phyloP scores from a whole-genome alignment of 2,329 filamentous ascomycete species.

The Drechmeria coniospora region DNA sequence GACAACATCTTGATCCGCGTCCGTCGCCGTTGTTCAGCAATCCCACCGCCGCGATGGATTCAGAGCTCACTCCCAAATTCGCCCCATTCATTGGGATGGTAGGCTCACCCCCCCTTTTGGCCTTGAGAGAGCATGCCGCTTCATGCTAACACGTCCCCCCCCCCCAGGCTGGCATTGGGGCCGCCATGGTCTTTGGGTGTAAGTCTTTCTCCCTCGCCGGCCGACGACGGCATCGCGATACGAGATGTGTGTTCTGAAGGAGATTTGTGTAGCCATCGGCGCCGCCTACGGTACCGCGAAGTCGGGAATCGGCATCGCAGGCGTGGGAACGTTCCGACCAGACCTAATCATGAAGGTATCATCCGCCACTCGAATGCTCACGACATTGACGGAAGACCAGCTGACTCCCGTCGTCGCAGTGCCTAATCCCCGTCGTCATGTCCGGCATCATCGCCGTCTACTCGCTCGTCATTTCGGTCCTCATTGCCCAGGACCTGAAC shows the following conservation, averaged over 20 bases:
- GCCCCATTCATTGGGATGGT: constrained; percentile 84
- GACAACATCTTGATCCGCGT: neutral
- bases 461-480: constrained; percentile 86
- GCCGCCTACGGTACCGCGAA: constrained; percentile 81
- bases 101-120: constrained; percentile 19
- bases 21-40: constrained; percentile 1
- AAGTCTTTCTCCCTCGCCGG: constrained; percentile 20
- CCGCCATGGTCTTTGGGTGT: constrained; percentile 77
- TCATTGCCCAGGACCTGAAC: constrained; percentile 80
- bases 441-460: constrained; percentile 98
- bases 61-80: constrained; percentile 58
- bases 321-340: constrained; percentile 70
- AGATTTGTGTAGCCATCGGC: constrained; percentile 35
- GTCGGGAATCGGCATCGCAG: constrained; percentile 75
- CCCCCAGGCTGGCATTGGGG: constrained; percentile 56
- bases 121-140: neutral
- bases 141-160: constrained; percentile 7
- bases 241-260: too few species aligned
- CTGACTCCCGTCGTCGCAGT: constrained; percentile 34
- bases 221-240: too few species aligned
- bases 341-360: constrained; percentile 85
- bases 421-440: constrained; percentile 85
- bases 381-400: neutral
- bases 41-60: constrained; percentile 30
- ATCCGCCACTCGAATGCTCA: neutral